Evolutionary conservation across 768 basidiomycete species (phyloP).

Genomic region (Dentipellis fragilis): DNA sequence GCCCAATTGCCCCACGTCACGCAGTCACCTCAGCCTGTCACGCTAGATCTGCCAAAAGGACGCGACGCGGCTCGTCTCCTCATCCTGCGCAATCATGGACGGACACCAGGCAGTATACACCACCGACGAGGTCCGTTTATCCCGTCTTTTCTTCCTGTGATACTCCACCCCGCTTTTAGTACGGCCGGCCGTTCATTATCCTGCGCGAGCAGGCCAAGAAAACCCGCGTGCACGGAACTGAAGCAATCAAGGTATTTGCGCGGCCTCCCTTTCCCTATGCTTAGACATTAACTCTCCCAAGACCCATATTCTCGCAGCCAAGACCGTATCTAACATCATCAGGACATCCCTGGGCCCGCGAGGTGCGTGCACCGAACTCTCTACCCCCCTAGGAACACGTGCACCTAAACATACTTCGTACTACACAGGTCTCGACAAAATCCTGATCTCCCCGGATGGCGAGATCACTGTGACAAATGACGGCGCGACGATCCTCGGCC

Average conservation of each 20-base stretch:
- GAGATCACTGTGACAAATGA: conserved; percentile 99
- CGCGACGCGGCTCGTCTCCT: background rate
- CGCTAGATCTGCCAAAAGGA: background rate
- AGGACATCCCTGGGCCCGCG: conserved; percentile 91
- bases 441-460: conserved; percentile 90
- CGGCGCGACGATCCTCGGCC: conserved; percentile 94
- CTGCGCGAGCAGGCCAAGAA: conserved; percentile 88
- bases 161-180: conserved; percentile 34
- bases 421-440: conserved; percentile 79
- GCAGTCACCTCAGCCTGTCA: conserved; percentile 5
- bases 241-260: conserved; percentile 84
- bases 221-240: conserved; percentile 83
- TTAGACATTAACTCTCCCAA: conserved; percentile 19
- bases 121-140: conserved; percentile 62
- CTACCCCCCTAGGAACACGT: background rate
- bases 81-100: conserved; percentile 17
- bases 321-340: conserved; percentile 89
- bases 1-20: conserved; percentile 1
- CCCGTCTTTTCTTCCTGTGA: background rate
- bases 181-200: conserved; percentile 96
- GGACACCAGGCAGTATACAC: conserved; percentile 69
- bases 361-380: conserved; percentile 37
- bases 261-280: background rate
- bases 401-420: background rate
- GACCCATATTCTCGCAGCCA: conserved; percentile 94